These are phyloP conservation scores for Euphorbia tirucalli DNA, from an alignment of 345 rosid species.

Conservation along the genomic window DNA sequence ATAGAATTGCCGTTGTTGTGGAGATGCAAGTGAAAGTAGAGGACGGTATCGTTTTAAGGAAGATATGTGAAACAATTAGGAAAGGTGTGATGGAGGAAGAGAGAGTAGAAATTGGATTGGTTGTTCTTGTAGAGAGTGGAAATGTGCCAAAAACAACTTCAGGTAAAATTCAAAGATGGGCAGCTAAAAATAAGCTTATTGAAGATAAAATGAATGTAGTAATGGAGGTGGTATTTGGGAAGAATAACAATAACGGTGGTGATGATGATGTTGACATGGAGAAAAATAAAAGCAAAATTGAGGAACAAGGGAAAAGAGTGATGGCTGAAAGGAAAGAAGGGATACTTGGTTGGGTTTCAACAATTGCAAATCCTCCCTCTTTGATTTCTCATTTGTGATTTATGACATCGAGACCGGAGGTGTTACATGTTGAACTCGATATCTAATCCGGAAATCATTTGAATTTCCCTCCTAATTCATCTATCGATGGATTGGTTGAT, in stretches of 20 bases:
- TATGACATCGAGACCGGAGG: no score
- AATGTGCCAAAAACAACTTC: constrained; percentile 57
- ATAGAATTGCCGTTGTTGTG: constrained; percentile 36
- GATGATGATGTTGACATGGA: no score
- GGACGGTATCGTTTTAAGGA: constrained; percentile 20
- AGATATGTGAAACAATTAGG: constrained; percentile 38
- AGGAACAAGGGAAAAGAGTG: background rate
- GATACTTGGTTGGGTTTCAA: no score
- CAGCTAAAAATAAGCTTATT: constrained; percentile 36
- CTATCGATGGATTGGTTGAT: no score
- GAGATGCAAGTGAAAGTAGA: constrained; percentile 45
- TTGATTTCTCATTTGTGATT: constrained; percentile 27
- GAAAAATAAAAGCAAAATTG: no score
- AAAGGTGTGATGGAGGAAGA: constrained; percentile 33
- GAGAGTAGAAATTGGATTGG: constrained; percentile 36
- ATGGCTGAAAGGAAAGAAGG: background rate
- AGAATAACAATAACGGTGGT: no score
- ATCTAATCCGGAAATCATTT: no score
- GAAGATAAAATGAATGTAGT: constrained; percentile 34
- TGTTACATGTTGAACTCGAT: no score
- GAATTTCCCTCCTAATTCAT: no score
- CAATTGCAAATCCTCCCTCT: constrained; percentile 11
- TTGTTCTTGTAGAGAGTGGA: constrained; percentile 45
- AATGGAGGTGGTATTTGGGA: constrained; percentile 29
- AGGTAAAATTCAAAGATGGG: constrained; percentile 61